Percentiles rank a stretch among this genome's conserved stretches.
phyloP scores from a whole-genome alignment of 2,329 filamentous ascomycete species.

The Botrytis pseudocinerea region DNA sequence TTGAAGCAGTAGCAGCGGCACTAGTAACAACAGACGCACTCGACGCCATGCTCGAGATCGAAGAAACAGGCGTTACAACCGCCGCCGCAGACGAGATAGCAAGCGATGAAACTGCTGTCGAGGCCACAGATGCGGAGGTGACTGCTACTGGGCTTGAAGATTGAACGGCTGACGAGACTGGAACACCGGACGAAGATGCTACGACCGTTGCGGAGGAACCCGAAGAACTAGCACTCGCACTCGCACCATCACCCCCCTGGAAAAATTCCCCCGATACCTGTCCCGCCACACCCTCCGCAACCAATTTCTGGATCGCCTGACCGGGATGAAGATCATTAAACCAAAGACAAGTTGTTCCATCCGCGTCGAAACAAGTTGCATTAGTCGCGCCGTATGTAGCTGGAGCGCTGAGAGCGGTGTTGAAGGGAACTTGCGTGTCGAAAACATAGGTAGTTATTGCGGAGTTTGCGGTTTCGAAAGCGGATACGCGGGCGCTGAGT shows the following conservation, averaged over 20 bases:
- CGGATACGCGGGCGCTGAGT: neutral
- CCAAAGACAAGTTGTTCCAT: conserved; percentile 33
- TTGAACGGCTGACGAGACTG: neutral
- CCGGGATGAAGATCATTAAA: conserved; percentile 32
- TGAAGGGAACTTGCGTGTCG: conserved; percentile 6
- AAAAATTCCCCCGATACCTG: neutral
- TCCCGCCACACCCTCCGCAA: conserved; percentile 24
- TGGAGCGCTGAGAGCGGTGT: neutral
- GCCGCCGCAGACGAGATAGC: neutral
- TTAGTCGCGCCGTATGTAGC: conserved; percentile 27
- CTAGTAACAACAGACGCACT: neutral
- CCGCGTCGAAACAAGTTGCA: conserved; percentile 28
- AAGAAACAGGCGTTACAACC: neutral
- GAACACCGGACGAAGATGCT: neutral
- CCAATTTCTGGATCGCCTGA: conserved; percentile 28
- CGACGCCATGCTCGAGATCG: fast-evolving
- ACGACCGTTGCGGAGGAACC: neutral
- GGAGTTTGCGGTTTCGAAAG: neutral
- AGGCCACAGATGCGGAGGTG: too few species aligned
- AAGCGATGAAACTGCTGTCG: too few species aligned
- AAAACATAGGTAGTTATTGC: neutral
- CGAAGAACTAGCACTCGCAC: neutral
- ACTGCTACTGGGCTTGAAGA: neutral
- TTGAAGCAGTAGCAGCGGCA: too few species aligned
- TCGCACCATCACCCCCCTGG: neutral